Base-by-base conservation (phyloP, 345 rosid genomes). In the Euphorbia tirucalli region DNA sequence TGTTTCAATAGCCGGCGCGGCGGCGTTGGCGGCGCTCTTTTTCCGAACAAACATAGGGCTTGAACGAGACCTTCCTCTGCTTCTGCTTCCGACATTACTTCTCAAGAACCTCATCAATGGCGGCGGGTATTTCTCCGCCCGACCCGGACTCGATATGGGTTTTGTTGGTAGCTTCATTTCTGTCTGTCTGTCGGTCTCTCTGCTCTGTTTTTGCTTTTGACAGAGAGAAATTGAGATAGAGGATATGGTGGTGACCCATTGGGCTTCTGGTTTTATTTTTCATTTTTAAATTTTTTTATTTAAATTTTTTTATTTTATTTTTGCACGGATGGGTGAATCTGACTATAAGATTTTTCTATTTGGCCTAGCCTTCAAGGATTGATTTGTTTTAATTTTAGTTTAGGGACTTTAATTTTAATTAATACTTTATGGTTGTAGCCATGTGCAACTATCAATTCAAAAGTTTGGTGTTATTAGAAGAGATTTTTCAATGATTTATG, bases 121-220 rank as follows among this genome's bases (percentile, higher is more conserved):
- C 50, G 98, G 92, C 55, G 98, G 97, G 69, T 85, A 87, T 79
- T 86, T 93, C 72, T 93, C 97, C 0, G 93, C 59, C 77, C 97
- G 94, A 74, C 97, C 93, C 77, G 98, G 98, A 74, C 98, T 93
- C 1, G 93, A 88, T 25, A 78, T 79, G 82, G 92, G 84, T 80
- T 90, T 89, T 8, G 87, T 58, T 7, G 89, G 71, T 16, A 86
- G 70, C 87, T 87, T 93, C 97, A 88, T 93, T 39, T 32, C 46
- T 30, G 8, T 2, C 0, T 18, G 6, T 48, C 0, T 28, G 15
- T 28, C 1, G 48, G 3, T 49, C 19, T 35, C 11, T 52, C 5
- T 35, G 25, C 6, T 50, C 22, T 71, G 6, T 71, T 5, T 71
- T 6, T 44, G 28, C 18, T n/a, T 27, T 4, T 18, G 13, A n/a